Conservation (phyloP, 805 yeast species). For the Yamadazyma nakazawae region DNA sequence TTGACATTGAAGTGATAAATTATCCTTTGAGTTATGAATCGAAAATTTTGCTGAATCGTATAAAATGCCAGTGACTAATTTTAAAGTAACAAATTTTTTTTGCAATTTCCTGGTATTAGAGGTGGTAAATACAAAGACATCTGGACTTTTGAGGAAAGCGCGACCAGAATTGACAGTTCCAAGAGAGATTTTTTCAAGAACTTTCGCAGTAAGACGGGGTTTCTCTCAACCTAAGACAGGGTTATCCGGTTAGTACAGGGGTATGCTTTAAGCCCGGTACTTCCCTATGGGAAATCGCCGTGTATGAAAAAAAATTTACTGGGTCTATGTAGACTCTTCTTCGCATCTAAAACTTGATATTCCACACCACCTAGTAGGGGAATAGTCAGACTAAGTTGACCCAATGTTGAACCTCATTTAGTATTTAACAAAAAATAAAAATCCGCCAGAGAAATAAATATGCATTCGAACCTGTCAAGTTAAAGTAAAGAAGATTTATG, state of each 20-base stretch:
- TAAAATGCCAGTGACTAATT: conserved; percentile 2
- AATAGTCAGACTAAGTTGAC: too few species aligned
- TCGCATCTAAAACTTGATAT: too few species aligned
- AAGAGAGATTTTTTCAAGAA: too few species aligned
- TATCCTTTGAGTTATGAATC: not conserved
- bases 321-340: too few species aligned
- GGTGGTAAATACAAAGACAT: not conserved
- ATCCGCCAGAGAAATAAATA: not conserved
- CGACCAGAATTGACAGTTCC: not conserved
- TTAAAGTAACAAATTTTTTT: not conserved
- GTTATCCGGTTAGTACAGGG: not conserved
- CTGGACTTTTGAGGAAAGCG: not conserved
- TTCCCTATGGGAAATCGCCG: not conserved
- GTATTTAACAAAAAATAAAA: not conserved
- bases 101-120: not conserved
- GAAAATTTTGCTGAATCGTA: not conserved
- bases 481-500: not conserved
- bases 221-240: not conserved
- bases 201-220: not conserved
- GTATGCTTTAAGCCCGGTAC: not conserved
- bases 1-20: not conserved
- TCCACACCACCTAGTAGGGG: too few species aligned
- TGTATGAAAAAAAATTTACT: not conserved
- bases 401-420: not conserved
- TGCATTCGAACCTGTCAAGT: not conserved